Conservation (phyloP, 2,329 filamentous ascomycete genomes). For the Beauveria brongniartii region DNA sequence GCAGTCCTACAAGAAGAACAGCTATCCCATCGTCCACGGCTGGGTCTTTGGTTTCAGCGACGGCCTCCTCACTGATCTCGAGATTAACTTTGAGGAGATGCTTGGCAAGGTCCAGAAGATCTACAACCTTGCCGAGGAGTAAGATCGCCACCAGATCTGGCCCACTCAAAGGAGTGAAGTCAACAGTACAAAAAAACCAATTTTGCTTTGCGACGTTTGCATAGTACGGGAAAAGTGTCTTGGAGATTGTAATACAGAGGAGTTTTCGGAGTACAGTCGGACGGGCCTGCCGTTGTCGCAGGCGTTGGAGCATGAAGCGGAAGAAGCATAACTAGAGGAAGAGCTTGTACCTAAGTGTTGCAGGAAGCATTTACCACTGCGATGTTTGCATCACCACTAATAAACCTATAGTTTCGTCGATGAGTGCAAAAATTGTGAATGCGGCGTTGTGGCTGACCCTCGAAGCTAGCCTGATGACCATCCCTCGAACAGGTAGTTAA, state of each 20-base stretch:
- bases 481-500: too few species aligned
- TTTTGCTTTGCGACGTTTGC: not conserved
- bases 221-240: not conserved
- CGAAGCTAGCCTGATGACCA: not conserved
- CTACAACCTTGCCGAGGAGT: slow-evolving; percentile 44
- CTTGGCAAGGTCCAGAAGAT: slow-evolving; percentile 55
- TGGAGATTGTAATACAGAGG: not conserved
- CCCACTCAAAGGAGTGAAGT: not conserved
- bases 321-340: not conserved
- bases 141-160: not conserved
- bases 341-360: not conserved
- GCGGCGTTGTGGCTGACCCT: not conserved
- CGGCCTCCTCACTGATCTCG: slow-evolving; percentile 56
- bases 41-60: slow-evolving; percentile 67
- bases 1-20: slow-evolving; percentile 55
- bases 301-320: slow-evolving; percentile 1
- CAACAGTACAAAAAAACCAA: not conserved
- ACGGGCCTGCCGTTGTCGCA: not conserved
- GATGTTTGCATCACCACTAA: not conserved
- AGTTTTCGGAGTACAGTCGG: not conserved
- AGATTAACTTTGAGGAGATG: slow-evolving; percentile 52
- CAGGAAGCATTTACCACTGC: not conserved
- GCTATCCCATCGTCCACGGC: slow-evolving; percentile 62
- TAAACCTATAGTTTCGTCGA: not conserved
- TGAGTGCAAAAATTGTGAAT: not conserved